A percentile compares a stretch with the other conserved stretches of the same genome.
These are phyloP conservation scores for Tulasnella sp. DNA, from an alignment of 768 basidiomycete genomes.

Conservation along the genomic window DNA sequence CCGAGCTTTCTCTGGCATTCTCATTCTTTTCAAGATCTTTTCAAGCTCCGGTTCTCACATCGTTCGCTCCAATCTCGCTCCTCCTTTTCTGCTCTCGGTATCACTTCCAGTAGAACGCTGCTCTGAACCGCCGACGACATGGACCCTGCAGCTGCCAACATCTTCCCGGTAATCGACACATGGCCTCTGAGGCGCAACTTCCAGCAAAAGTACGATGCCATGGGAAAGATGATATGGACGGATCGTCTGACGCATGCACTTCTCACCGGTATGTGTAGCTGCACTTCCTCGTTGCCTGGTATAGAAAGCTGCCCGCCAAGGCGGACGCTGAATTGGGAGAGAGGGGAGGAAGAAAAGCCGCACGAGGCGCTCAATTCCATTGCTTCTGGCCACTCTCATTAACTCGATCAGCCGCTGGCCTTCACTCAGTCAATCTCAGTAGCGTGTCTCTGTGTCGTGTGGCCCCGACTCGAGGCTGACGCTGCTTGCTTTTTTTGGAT, in stretches of 20 bases:
- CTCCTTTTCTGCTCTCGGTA: not conserved
- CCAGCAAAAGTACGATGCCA: slow-evolving; percentile 2
- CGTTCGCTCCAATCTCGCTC: not conserved
- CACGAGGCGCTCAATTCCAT: not conserved
- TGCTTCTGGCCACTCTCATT: not conserved
- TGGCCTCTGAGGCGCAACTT: not conserved
- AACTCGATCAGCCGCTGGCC: no score
- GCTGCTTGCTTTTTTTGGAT: not conserved
- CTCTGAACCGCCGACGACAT: not conserved
- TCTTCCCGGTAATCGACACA: not conserved
- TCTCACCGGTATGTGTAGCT: not conserved
- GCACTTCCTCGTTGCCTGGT: not conserved
- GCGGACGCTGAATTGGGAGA: not conserved
- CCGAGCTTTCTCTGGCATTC: no score
- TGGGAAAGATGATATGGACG: slow-evolving; percentile 3
- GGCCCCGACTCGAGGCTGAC: not conserved
- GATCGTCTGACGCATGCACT: not conserved
- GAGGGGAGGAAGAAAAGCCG: not conserved
- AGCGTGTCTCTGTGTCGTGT: not conserved
- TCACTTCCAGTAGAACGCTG: not conserved
- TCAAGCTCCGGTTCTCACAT: no score
- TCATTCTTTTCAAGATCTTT: no score
- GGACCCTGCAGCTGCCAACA: not conserved
- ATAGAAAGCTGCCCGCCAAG: no score
- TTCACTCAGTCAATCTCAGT: not conserved